phyloP scores from a whole-genome alignment of 176 grass and related monocot species.

The Poa pratensis region DNA sequence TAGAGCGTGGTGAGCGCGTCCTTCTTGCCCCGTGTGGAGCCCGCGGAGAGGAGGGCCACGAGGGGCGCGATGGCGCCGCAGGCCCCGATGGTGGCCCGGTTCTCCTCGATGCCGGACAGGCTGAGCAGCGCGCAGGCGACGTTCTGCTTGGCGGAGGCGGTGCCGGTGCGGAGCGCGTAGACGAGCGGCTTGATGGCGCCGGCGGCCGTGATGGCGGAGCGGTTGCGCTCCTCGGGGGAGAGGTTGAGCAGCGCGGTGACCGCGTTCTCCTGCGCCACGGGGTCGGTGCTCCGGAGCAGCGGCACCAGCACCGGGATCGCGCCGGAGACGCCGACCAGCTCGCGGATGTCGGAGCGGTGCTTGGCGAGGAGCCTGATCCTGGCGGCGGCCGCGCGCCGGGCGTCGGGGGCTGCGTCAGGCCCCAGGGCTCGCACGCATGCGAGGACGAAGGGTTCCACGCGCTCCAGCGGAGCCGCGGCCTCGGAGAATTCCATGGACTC shows the following conservation, averaged over 20 bases:
- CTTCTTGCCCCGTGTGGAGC: conserved; percentile 89
- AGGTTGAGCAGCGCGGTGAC: conserved; percentile 93
- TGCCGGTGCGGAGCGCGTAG: conserved; percentile 88
- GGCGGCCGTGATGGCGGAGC: conserved; percentile 64
- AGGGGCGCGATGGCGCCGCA: conserved; percentile 91
- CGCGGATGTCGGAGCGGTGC: conserved; percentile 92
- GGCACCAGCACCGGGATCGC: conserved; percentile 87
- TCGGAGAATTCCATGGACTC: conserved; percentile 67
- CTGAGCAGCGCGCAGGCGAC: conserved; percentile 91
- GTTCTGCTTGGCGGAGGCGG: conserved; percentile 82
- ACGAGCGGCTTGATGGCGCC: conserved; percentile 96
- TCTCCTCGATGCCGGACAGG: conserved; percentile 87
- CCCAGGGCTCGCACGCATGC: conserved; percentile 71
- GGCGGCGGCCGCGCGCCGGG: conserved; percentile 66
- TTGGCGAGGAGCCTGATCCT: conserved; percentile 83
- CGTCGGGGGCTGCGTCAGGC: conserved; percentile 50
- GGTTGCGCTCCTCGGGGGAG: conserved; percentile 79
- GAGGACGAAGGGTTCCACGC: conserved; percentile 79
- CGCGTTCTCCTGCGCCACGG: conserved; percentile 87
- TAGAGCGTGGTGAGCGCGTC: conserved; percentile 94
- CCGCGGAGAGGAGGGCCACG: conserved; percentile 76
- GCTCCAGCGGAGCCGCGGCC: conserved; percentile 61
- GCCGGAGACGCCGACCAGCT: conserved; percentile 77
- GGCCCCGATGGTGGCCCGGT: conserved; percentile 81
- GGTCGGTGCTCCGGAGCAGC: conserved; percentile 88